phyloP scores from a whole-genome alignment of 176 grass and related monocot genomes.

The Phoenix roebelenii region DNA sequence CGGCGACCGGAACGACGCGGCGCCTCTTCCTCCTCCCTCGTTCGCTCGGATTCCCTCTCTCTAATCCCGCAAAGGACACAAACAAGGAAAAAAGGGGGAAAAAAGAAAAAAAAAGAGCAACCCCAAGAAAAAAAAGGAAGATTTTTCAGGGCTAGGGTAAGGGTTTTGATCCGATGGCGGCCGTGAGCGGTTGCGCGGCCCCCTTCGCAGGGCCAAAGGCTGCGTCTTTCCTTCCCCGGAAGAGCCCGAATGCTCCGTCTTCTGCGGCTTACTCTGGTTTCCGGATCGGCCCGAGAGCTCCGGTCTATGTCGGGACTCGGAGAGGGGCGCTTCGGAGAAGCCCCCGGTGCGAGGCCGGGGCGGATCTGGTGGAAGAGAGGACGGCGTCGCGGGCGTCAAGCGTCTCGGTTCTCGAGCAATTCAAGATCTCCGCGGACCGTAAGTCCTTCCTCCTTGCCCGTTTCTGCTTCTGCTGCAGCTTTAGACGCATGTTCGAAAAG shows the following conservation, averaged over 20 bases:
- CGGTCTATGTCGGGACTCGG: neutral
- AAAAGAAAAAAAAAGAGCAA: neutral
- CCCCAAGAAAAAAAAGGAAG: too few relatives aligned
- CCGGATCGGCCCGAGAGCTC: constrained; percentile 17
- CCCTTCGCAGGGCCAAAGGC: constrained; percentile 20
- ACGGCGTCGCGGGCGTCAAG: constrained; percentile 36
- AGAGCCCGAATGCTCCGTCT: neutral
- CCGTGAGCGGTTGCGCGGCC: constrained; percentile 35
- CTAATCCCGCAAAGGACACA: neutral
- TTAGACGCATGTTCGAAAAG: constrained; percentile 7
- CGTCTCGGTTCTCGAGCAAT: constrained; percentile 75
- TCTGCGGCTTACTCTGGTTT: neutral
- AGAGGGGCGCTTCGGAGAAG: constrained; percentile 30
- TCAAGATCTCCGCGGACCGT: constrained; percentile 98
- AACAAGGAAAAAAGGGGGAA: neutral
- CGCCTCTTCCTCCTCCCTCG: neutral
- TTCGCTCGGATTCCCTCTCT: neutral
- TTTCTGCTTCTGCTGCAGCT: neutral
- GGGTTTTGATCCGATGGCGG: constrained; percentile 46
- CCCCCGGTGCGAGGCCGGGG: constrained; percentile 49
- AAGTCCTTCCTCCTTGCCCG: constrained; percentile 19
- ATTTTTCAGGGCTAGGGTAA: neutral
- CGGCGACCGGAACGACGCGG: too few relatives aligned
- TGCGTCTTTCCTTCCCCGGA: constrained; percentile 15
- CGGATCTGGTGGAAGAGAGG: constrained; percentile 28